phyloP scores from a whole-genome alignment of 2,329 filamentous ascomycete species.

The Raffaelea albimanens region DNA sequence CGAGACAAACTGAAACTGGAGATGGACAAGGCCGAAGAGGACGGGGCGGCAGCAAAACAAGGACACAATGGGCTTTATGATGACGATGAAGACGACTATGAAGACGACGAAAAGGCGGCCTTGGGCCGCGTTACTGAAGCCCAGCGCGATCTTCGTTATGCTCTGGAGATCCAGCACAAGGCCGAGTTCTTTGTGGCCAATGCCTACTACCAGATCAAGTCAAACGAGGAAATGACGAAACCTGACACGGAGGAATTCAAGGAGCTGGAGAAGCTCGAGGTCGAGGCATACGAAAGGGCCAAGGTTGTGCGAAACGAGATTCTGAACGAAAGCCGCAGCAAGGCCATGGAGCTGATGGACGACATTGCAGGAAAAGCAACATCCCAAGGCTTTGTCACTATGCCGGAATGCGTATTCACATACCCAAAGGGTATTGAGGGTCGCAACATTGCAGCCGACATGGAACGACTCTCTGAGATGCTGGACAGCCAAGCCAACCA shows the following conservation, averaged over 20 bases:
- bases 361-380: conserved; percentile 44
- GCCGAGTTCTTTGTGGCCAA: conserved; percentile 80
- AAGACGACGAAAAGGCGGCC: conserved; percentile 16
- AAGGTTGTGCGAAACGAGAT: conserved; percentile 72
- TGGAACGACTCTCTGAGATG: conserved; percentile 54
- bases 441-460: conserved; percentile 51
- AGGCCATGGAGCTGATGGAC: conserved; percentile 55
- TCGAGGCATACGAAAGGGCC: conserved; percentile 64
- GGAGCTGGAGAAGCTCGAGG: conserved; percentile 60
- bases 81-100: conserved; percentile 12
- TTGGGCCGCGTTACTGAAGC: conserved; percentile 41
- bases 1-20: conserved; percentile 51
- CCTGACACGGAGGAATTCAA: conserved; percentile 60
- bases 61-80: conserved; percentile 13
- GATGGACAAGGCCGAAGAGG: conserved; percentile 25
- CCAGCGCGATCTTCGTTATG: conserved; percentile 58
- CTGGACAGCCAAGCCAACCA: conserved; percentile 65
- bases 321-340: conserved; percentile 47
- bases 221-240: conserved; percentile 51
- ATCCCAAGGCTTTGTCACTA: conserved; percentile 47
- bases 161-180: conserved; percentile 72
- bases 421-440: conserved; percentile 62
- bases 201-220: conserved; percentile 74
- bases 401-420: conserved; percentile 49
- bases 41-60: conserved; percentile 4